Conservation (phyloP, 2,329 filamentous ascomycete genomes). For the Paradendryphiella salina region DNA sequence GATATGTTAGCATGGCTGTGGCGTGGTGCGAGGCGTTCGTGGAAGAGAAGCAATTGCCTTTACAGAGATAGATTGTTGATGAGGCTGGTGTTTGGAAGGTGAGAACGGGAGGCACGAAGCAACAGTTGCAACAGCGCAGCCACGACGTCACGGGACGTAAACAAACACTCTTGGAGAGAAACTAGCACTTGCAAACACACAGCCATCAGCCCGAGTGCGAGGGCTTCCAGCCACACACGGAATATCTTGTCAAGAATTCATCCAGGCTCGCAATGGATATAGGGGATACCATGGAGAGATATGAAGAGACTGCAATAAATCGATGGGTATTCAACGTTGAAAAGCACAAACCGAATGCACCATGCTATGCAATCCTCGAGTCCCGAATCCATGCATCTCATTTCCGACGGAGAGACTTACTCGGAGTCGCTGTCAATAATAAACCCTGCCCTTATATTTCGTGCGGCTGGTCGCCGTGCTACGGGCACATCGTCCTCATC, state of each 20-base stretch:
- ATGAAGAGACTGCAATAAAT: background rate
- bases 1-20: constrained; percentile 41
- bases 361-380: constrained; percentile 18
- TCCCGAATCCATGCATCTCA: background rate
- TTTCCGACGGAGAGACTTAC: constrained; percentile 18
- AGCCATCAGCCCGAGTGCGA: too few species aligned
- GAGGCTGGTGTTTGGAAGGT: constrained; percentile 14
- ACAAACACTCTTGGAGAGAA: constrained; percentile 1
- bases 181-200: background rate
- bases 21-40: constrained; percentile 16
- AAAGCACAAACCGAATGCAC: constrained; percentile 21
- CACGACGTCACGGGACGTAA: constrained; percentile 15
- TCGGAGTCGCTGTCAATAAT: constrained; percentile 53
- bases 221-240: background rate
- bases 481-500: constrained; percentile 48
- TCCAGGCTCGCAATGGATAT: background rate
- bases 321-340: constrained; percentile 29
- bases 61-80: constrained; percentile 9
- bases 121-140: constrained; percentile 8
- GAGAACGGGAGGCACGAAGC: constrained; percentile 25
- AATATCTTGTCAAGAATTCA: background rate
- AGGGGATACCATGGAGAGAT: background rate
- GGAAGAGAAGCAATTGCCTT: constrained; percentile 21
- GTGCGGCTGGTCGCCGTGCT: constrained; percentile 40
- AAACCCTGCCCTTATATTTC: constrained; percentile 49